Evolutionary conservation across 345 rosid genomes (phyloP).

Genomic region (Murraya paniculata): DNA sequence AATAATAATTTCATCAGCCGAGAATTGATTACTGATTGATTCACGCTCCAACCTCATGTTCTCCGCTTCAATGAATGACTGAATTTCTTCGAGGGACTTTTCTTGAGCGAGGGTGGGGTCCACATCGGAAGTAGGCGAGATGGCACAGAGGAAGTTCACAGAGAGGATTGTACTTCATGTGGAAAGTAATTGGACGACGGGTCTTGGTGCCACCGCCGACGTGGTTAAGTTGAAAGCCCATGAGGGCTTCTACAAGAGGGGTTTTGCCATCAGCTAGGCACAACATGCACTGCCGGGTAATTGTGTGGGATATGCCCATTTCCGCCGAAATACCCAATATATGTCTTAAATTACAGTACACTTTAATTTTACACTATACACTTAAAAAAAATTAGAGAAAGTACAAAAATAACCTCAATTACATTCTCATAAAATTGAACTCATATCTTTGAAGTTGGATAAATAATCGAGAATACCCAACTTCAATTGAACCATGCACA

Average conservation of each 20-base stretch:
- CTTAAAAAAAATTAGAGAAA: no score
- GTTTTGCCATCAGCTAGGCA: constrained; percentile 89
- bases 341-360: no score
- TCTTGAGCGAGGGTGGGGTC: constrained; percentile 51
- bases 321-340: no score
- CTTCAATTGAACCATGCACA: no score
- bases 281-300: constrained; percentile 64
- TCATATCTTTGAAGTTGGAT: no score
- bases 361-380: no score
- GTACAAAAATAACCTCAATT: no score
- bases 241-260: constrained; percentile 90
- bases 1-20: constrained; percentile 78
- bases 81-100: constrained; percentile 73
- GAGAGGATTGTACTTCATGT: constrained; percentile 81
- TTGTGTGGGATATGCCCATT: no score
- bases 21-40: constrained; percentile 47
- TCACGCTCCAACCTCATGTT: constrained; percentile 84
- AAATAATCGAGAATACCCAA: no score
- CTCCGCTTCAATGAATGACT: constrained; percentile 88
- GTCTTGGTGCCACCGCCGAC: constrained; percentile 98
- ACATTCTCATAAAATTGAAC: no score
- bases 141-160: constrained; percentile 63
- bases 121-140: constrained; percentile 68
- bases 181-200: constrained; percentile 90
- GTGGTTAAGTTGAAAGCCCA: constrained; percentile 98